Base-by-base conservation (phyloP, 1,284 basidiomycete genomes). In the Cryptococcus wingfieldii region DNA sequence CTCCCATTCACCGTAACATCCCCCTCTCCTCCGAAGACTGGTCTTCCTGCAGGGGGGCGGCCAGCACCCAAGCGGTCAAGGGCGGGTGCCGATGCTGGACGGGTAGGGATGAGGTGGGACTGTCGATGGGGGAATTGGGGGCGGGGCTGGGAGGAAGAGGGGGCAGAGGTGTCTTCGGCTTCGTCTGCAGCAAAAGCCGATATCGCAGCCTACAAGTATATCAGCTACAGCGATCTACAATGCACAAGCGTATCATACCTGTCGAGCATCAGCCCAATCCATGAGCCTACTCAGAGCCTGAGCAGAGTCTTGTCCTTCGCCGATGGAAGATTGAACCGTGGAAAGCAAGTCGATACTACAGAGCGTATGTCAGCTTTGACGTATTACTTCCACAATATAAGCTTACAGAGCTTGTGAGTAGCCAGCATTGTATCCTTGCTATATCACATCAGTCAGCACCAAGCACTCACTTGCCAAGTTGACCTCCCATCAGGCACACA, bases 261-360 rank as follows among this genome's bases (percentile, higher is more conserved):
- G 72, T 48, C 77, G 58, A 2, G 76, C 76, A 56, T 78, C 77
- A 12, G 71, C 70, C 77, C 77, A 78, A 52, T 78, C 77, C 75
- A 78, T 77, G 44, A 77, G 60, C 10, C 77, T 57, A 2, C 69
- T 72, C 41, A 78, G 64, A 2, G 74, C 70, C 46, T 69, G 70
- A 18, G 64, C 66, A 10, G 74, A 69, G 58, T 74, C 68, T 53
- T 73, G 68, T 34, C 72, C 70, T 8, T 61, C 66, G 4, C 67
- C 69, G 46, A 72, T 70, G 37, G 69, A 68, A 3, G 66, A 68
- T 55, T 77, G 74, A 2, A 77, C 68, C 1, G 69, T 76, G 4
- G 72, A 71, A 37, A 76, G 65, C 38, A 77, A 67, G 49, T 77
- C 76, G 50, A 66, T 51, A 12, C 69, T 71, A 55, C 19, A 16